Percentiles rank a stretch among this genome's conserved stretches.
phyloP scores from a whole-genome alignment of 331 rosid species.

The Cydonia oblonga region DNA sequence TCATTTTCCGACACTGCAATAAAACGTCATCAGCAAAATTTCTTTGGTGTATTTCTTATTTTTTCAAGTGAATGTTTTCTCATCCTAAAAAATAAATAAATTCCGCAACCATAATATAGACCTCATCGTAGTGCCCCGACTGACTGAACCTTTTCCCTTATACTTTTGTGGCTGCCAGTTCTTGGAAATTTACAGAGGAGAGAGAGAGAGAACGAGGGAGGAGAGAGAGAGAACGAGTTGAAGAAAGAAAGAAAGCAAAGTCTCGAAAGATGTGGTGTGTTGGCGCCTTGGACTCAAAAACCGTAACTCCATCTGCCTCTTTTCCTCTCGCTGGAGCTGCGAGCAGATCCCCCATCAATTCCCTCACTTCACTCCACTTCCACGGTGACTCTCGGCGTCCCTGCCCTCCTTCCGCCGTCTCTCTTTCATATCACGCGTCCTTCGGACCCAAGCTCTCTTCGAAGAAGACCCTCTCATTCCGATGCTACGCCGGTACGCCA shows the following conservation, averaged over 20 bases:
- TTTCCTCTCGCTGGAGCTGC: not conserved
- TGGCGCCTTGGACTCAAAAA: conserved; percentile 8
- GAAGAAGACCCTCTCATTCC: conserved; percentile 27
- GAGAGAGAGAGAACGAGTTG: not conserved
- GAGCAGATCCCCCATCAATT: conserved; percentile 1
- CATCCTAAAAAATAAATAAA: too few relatives aligned
- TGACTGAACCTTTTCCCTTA: too few relatives aligned
- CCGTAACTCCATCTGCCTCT: not conserved
- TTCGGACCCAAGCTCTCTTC: conserved; percentile 24
- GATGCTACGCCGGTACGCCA: conserved; percentile 60
- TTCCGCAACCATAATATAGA: too few relatives aligned
- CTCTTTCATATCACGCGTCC: conserved; percentile 1
- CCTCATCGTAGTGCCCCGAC: too few relatives aligned
- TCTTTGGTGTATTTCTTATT: too few relatives aligned
- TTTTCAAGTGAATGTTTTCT: too few relatives aligned
- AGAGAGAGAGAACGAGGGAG: not conserved
- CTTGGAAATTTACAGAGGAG: not conserved
- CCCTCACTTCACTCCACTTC: conserved; percentile 3
- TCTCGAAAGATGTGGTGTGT: conserved; percentile 13
- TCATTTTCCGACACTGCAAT: too few relatives aligned
- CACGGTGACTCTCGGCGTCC: conserved; percentile 17
- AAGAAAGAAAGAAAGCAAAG: not conserved
- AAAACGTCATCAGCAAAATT: too few relatives aligned
- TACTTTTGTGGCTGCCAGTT: not conserved
- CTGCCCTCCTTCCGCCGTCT: conserved; percentile 7